Percentiles rank a stretch among this genome's conserved stretches.
Conservation (phyloP, 495 filamentous ascomycete species). For the Tirmania nivea region DNA sequence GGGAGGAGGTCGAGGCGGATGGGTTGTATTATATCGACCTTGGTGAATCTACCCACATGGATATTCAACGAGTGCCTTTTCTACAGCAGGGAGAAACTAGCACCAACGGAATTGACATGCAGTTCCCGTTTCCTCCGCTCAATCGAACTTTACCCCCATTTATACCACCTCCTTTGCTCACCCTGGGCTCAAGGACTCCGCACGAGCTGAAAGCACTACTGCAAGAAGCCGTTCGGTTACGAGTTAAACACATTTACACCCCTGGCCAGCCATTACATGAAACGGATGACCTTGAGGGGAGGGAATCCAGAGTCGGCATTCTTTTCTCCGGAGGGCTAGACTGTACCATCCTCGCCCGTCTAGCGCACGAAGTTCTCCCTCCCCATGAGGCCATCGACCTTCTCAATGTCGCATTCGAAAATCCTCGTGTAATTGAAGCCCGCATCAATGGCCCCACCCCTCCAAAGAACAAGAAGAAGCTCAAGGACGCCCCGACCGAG, state of each 20-base stretch:
- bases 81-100: conserved; percentile 16
- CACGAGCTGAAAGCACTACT: conserved; percentile 35
- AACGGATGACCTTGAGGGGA: conserved; percentile 4
- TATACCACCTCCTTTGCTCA: conserved; percentile 17
- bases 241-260: conserved; percentile 50
- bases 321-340: conserved; percentile 91
- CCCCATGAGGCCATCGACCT: conserved; percentile 51
- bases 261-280: conserved; percentile 17
- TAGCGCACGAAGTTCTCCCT: conserved; percentile 62
- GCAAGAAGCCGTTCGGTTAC: conserved; percentile 37
- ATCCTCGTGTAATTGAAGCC: conserved; percentile 47
- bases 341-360: conserved; percentile 66
- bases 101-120: conserved; percentile 20
- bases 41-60: conserved; percentile 1
- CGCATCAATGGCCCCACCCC: conserved; percentile 9
- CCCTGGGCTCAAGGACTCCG: conserved; percentile 26
- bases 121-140: conserved; percentile 17
- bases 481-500: background rate
- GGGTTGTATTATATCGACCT: conserved; percentile 50
- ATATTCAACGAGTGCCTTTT: conserved; percentile 15
- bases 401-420: conserved; percentile 92
- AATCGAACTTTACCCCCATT: background rate
- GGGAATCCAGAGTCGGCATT: conserved; percentile 41
- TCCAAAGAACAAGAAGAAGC: conserved; percentile 4
- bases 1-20: conserved; percentile 64